phyloP scores from a whole-genome alignment of 1,284 basidiomycete species.

The Cryptococcus sp. region DNA sequence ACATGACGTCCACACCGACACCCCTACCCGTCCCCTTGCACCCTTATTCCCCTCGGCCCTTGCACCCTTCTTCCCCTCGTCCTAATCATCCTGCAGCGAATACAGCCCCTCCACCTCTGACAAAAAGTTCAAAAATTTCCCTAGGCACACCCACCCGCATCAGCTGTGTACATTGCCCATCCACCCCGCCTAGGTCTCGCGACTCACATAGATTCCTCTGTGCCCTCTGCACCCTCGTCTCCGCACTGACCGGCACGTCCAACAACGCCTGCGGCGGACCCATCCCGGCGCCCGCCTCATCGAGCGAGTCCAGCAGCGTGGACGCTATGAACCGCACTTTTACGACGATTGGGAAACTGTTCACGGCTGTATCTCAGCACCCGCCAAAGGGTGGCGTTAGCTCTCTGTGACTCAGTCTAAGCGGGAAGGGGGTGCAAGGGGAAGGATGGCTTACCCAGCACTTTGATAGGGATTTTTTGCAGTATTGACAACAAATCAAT shows the following conservation, averaged over 20 bases:
- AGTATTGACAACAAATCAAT: slow-evolving; percentile 31
- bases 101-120: slow-evolving; percentile 68
- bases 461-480: slow-evolving; percentile 36
- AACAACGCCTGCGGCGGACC: not conserved
- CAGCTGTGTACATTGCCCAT: slow-evolving; percentile 3
- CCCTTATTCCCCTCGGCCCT: too few relatives aligned
- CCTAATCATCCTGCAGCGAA: slow-evolving; percentile 33
- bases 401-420: not conserved
- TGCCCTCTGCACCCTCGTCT: slow-evolving; percentile 63
- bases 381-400: not conserved
- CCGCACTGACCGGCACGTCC: not conserved
- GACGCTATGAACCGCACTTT: slow-evolving; percentile 87
- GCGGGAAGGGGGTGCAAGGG: not conserved
- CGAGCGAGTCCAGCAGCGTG: slow-evolving; percentile 75
- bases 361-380: slow-evolving; percentile 57
- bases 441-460: slow-evolving; percentile 25
- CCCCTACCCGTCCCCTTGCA: too few relatives aligned
- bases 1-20: too few relatives aligned
- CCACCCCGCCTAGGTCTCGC: not conserved
- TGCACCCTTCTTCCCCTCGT: not conserved
- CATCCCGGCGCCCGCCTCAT: not conserved
- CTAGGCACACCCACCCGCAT: slow-evolving; percentile 51
- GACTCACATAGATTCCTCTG: slow-evolving; percentile 60
- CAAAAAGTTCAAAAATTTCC: slow-evolving; percentile 83
- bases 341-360: slow-evolving; percentile 67